Percentiles rank a stretch among this genome's conserved stretches.
These are phyloP conservation scores for Golovinomyces cichoracearum DNA, from an alignment of 2,329 filamentous ascomycete genomes.

Conservation along the genomic window DNA sequence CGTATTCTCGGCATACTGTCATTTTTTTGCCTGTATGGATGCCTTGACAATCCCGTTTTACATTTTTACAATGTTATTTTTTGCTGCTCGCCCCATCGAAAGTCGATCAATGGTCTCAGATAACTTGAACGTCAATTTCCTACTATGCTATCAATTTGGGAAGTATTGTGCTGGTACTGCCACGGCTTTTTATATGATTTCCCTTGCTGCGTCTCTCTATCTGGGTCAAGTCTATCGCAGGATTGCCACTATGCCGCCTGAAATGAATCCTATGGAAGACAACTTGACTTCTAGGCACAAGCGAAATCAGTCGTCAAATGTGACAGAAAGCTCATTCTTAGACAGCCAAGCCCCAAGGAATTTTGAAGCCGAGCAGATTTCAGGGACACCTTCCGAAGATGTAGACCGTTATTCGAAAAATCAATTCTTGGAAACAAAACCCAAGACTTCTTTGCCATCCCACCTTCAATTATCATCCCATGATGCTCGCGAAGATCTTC, in stretches of 20 bases:
- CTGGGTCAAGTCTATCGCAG: constrained; percentile 55
- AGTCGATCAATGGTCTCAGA: not conserved
- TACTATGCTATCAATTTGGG: constrained; percentile 35
- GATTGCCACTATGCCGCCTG: constrained; percentile 59
- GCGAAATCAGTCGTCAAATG: constrained; percentile 33
- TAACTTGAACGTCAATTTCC: constrained; percentile 15
- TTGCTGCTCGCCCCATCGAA: not conserved
- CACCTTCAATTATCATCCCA: constrained; percentile 26
- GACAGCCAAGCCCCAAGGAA: constrained; percentile 34
- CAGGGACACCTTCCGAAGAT: constrained; percentile 20
- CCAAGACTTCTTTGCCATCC: constrained; percentile 26
- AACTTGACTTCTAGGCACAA: constrained; percentile 65
- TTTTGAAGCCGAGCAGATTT: constrained; percentile 19
- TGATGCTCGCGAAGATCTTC: constrained; percentile 28
- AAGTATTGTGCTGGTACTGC: constrained; percentile 41
- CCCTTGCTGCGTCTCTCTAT: constrained; percentile 45
- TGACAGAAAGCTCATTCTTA: constrained; percentile 16
- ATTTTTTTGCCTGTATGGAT: constrained; percentile 52
- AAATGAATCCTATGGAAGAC: constrained; percentile 83
- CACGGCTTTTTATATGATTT: constrained; percentile 42
- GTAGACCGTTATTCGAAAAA: constrained; percentile 24
- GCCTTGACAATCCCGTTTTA: constrained; percentile 37
- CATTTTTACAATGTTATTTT: constrained; percentile 25
- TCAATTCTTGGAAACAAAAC: constrained; percentile 30
- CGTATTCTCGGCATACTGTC: constrained; percentile 64